Conservation (phyloP, 495 filamentous ascomycete species). For the Chaetomidium leptoderma region DNA sequence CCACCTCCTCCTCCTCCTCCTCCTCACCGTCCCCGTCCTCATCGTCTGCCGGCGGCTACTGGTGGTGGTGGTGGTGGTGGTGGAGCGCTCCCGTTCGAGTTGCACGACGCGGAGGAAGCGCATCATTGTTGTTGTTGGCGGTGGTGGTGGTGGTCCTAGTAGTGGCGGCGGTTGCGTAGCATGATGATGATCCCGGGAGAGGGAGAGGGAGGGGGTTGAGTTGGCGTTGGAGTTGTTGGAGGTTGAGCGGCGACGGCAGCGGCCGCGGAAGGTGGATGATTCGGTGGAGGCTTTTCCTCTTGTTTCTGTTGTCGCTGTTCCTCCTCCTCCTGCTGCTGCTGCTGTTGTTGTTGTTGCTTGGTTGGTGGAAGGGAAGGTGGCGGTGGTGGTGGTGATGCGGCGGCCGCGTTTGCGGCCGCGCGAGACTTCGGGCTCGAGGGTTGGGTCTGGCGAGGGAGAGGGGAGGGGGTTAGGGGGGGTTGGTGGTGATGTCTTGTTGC, state of each 20-base stretch:
- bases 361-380: neutral
- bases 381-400: neutral
- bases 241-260: constrained; percentile 37
- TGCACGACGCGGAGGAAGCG: neutral
- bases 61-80: too few species aligned
- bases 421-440: neutral
- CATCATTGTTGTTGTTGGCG: neutral
- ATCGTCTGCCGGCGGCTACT: neutral
- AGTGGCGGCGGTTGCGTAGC: too few species aligned
- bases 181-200: neutral
- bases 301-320: constrained; percentile 13
- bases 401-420: constrained; percentile 15
- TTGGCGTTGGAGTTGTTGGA: constrained; percentile 13
- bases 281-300: constrained; percentile 30
- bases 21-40: neutral
- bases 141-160: neutral
- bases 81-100: too few species aligned
- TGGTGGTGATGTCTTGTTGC: neutral
- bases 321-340: constrained; percentile 19
- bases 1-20: neutral
- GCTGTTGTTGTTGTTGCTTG: neutral
- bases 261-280: constrained; percentile 39
- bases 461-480: neutral
- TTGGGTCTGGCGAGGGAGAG: neutral
- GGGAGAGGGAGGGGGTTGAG: neutral